Base-by-base conservation (phyloP, 2,329 filamentous ascomycete genomes). In the Monilinia fructigena region DNA sequence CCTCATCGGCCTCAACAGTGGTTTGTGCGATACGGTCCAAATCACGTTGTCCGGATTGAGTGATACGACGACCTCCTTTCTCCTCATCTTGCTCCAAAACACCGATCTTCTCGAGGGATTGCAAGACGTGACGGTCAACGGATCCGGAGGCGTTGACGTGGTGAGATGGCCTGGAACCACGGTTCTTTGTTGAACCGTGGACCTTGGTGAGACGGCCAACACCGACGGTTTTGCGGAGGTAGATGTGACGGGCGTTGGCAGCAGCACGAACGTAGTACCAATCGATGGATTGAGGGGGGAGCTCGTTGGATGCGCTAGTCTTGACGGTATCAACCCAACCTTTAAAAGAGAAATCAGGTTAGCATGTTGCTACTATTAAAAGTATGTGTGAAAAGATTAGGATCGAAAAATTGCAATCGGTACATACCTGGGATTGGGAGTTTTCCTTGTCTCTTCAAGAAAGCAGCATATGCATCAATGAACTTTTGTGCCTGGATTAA, bases 251-350 rank as follows among this genome's bases (percentile, higher is more conserved):
- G 78, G 95, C 95, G 80, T 99, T 90, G 74, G 94, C 89, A 77
- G 95, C 95, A 77, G 94, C 93, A 79, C 95, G 93, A 80, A 88
- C 82, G 82, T 89, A 91, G 86, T 88, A 96, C 95, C 95, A 99
- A 88, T 99, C 95, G 80, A 93, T 92, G 82, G 93, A 90, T 88
- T 98, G 93, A 78, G 94, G 95, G 78, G 94, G 94, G 76, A 99
- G 91, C 86, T 99, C 95, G 84, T 97, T 97, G 81, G 91, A 90
- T 80, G 89, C 87, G 78, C 92, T 94, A 76, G 94, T 97, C 91
- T 99, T 99, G 85, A 98, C 95, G 79, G 94, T 97, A 81, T 99
- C 95, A 82, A 97, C 94, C 94, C 94, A 98, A 86, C 92, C 93
- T 96, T 69, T 2, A 6, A n/a, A 5, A 61, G 60, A 1, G 14